Evolutionary conservation across 345 rosid species (phyloP).

Genomic region (Ailanthus altissimus): DNA sequence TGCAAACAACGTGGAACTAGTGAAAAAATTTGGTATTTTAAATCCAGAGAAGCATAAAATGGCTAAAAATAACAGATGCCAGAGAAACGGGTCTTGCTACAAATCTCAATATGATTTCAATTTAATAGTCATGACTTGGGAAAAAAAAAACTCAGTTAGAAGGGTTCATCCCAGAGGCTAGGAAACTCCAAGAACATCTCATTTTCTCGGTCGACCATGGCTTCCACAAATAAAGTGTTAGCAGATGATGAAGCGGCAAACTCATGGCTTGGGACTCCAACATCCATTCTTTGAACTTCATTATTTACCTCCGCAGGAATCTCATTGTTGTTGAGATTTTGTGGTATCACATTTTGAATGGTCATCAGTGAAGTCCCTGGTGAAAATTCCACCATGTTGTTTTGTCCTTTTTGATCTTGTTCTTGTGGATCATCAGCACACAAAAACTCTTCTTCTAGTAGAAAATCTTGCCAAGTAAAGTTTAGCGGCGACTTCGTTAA

Average conservation of each 20-base stretch:
- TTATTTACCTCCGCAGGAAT: not conserved
- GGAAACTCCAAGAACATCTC: constrained; percentile 72
- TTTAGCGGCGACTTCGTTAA: constrained; percentile 27
- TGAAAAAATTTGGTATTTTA: not conserved
- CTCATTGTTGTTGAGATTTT: not conserved
- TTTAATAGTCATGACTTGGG: no score
- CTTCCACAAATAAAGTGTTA: constrained; percentile 57
- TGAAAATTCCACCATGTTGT: constrained; percentile 29
- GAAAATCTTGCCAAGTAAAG: constrained; percentile 84
- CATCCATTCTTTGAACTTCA: constrained; percentile 25
- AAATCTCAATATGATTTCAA: not conserved
- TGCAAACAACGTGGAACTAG: not conserved
- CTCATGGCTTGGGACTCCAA: constrained; percentile 18
- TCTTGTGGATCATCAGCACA: constrained; percentile 30
- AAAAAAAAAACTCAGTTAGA: constrained; percentile 20
- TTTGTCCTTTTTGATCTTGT: constrained; percentile 9
- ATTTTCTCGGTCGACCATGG: constrained; percentile 59
- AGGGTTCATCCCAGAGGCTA: constrained; percentile 60
- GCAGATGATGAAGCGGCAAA: constrained; percentile 28
- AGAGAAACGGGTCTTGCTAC: not conserved
- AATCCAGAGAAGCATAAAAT: not conserved
- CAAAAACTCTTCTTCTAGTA: constrained; percentile 56
- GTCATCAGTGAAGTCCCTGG: constrained; percentile 26
- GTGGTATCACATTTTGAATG: constrained; percentile 20
- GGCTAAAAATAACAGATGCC: not conserved